Evolutionary conservation across 2,329 filamentous ascomycete species (phyloP).

Genomic region (Decorospora gaudefroyi): DNA sequence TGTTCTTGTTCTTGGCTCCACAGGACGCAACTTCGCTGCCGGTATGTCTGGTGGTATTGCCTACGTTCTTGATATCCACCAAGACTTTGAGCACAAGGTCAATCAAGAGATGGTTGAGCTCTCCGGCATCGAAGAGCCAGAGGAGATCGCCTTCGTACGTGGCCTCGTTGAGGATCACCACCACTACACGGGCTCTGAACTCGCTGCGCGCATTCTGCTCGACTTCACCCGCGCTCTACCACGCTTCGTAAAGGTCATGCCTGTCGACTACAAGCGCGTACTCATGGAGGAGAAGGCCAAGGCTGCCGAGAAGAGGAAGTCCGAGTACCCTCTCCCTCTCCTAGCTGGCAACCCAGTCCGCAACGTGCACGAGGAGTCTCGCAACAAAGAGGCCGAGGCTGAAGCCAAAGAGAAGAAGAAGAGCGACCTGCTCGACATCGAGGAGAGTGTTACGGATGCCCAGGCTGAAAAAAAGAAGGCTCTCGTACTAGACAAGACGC

Average conservation of each 20-base stretch:
- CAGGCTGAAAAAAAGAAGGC: slow-evolving; percentile 89
- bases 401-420: slow-evolving; percentile 69
- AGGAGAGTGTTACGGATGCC: slow-evolving; percentile 84
- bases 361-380: slow-evolving; percentile 57
- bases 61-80: slow-evolving; percentile 86
- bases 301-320: slow-evolving; percentile 81
- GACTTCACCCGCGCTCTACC: slow-evolving; percentile 91
- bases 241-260: slow-evolving; percentile 90
- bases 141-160: slow-evolving; percentile 87
- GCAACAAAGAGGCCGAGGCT: slow-evolving; percentile 62
- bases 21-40: slow-evolving; percentile 94
- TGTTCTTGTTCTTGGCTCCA: slow-evolving; percentile 81
- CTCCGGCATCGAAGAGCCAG: slow-evolving; percentile 77
- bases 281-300: slow-evolving; percentile 83
- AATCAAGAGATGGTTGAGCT: slow-evolving; percentile 98
- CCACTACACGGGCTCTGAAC: slow-evolving; percentile 95
- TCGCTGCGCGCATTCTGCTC: slow-evolving; percentile 88
- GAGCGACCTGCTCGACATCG: slow-evolving; percentile 74
- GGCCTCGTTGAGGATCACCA: slow-evolving; percentile 95
- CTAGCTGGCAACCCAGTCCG: slow-evolving; percentile 68
- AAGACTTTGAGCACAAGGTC: slow-evolving; percentile 89
- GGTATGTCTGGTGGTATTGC: slow-evolving; percentile 99
- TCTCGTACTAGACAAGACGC: slow-evolving; percentile 94
- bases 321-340: slow-evolving; percentile 78
- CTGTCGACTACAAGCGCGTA: slow-evolving; percentile 94